phyloP scores from a whole-genome alignment of 2,329 filamentous ascomycete species.

The Phaeosphaeriaceae sp. region DNA sequence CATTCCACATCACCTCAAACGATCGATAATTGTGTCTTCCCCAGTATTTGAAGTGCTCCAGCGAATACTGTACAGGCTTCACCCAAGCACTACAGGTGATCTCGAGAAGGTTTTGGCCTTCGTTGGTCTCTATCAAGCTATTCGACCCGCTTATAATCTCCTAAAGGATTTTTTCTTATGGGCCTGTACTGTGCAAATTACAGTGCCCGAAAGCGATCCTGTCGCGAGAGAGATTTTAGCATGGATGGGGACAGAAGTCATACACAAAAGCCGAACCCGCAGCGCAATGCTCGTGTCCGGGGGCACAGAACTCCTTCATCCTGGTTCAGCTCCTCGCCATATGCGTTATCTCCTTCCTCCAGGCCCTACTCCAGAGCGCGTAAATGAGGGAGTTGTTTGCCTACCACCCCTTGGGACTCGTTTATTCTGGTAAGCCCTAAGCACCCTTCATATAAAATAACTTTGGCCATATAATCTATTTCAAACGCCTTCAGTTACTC shows the following conservation, averaged over 20 bases:
- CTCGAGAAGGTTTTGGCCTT: constrained; percentile 31
- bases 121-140: constrained; percentile 32
- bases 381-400: constrained; percentile 16
- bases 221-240: constrained; percentile 32
- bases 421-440: constrained; percentile 30
- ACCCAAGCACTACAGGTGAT: constrained; percentile 15
- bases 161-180: constrained; percentile 25
- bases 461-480: too few relatives aligned
- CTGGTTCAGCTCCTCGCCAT: background rate
- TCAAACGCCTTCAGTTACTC: too few relatives aligned
- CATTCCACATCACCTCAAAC: constrained; percentile 32
- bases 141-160: constrained; percentile 21
- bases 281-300: constrained; percentile 32
- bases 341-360: background rate
- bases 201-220: constrained; percentile 31
- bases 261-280: constrained; percentile 25
- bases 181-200: constrained; percentile 29
- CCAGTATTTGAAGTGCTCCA: constrained; percentile 40
- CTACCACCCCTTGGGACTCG: constrained; percentile 28
- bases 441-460: too few relatives aligned
- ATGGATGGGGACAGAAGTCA: constrained; percentile 36
- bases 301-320: constrained; percentile 12
- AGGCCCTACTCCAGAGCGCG: background rate
- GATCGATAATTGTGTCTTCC: constrained; percentile 18
- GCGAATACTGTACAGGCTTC: constrained; percentile 30